phyloP scores from a whole-genome alignment of 2,329 filamentous ascomycete species.

The Trichothecium roseum region DNA sequence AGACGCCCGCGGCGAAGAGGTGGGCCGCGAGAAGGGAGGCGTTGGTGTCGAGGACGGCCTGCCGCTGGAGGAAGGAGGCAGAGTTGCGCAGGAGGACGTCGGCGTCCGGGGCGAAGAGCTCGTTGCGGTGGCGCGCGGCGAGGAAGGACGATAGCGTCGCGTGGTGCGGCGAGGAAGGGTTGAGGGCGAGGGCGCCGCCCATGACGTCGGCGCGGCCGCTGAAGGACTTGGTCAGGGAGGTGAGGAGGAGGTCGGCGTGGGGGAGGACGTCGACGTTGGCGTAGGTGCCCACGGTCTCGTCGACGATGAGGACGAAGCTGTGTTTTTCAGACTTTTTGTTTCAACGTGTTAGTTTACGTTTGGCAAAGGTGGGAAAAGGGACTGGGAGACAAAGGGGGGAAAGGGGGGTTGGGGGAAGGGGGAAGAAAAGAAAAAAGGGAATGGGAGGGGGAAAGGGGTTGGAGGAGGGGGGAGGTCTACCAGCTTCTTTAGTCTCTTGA shows the following conservation, averaged over 20 bases:
- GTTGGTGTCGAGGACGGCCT: constrained; percentile 29
- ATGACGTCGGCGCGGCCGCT: constrained; percentile 45
- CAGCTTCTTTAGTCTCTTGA: constrained; percentile 21
- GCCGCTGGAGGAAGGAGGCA: constrained; percentile 28
- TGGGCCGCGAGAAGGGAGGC: constrained; percentile 29
- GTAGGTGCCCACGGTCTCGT: constrained; percentile 38
- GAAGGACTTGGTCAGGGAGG: constrained; percentile 48
- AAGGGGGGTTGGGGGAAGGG: not conserved
- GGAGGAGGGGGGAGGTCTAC: constrained; percentile 16
- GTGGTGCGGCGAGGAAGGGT: constrained; percentile 33
- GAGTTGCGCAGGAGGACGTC: constrained; percentile 32
- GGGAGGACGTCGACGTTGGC: constrained; percentile 39
- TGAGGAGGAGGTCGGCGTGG: constrained; percentile 37
- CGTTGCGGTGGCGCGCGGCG: constrained; percentile 25
- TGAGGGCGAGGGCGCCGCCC: constrained; percentile 39
- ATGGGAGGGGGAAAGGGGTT: not conserved
- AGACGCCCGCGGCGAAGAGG: constrained; percentile 18
- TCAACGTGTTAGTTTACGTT: not conserved
- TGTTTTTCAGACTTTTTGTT: constrained; percentile 26
- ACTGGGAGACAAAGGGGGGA: not conserved
- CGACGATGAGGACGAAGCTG: constrained; percentile 32
- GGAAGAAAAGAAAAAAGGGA: too few species aligned
- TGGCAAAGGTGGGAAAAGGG: too few species aligned
- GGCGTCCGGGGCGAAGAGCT: constrained; percentile 37
- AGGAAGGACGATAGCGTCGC: constrained; percentile 18